phyloP scores from a whole-genome alignment of 1,284 basidiomycete species.

The Clitocybe nebularis region DNA sequence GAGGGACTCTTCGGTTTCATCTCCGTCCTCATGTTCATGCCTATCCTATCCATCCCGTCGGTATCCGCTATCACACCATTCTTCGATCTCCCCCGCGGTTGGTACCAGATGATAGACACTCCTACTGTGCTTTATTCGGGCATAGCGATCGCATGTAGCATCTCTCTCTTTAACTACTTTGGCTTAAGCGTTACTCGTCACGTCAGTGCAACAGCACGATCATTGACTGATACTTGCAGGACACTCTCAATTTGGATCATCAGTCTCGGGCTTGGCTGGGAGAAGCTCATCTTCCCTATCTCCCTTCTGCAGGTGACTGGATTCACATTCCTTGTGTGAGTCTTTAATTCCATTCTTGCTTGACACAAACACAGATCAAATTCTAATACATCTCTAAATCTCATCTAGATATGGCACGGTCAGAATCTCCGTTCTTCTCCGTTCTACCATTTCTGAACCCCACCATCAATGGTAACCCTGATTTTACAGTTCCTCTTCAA shows the following conservation, averaged over 20 bases:
- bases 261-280: constrained; percentile 89
- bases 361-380: constrained; percentile 4
- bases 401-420: constrained; percentile 56
- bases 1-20: constrained; percentile 91
- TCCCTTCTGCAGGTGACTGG: constrained; percentile 86
- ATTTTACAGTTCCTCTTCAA: constrained; percentile 71
- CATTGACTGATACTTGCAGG: constrained; percentile 92
- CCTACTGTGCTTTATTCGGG: constrained; percentile 76
- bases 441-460: constrained; percentile 10
- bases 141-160: constrained; percentile 77
- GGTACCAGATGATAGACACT: constrained; percentile 83
- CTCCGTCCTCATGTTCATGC: constrained; percentile 73
- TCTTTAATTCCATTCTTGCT: constrained; percentile 19
- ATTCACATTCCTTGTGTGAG: constrained; percentile 87
- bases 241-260: constrained; percentile 92
- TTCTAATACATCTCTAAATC: too few species aligned
- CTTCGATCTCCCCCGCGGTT: constrained; percentile 91
- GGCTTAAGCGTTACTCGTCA: constrained; percentile 90
- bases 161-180: constrained; percentile 96
- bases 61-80: constrained; percentile 62
- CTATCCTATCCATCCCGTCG: constrained; percentile 63
- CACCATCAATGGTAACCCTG: constrained; percentile 8
- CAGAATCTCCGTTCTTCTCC: constrained; percentile 20
- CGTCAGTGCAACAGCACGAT: constrained; percentile 86
- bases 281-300: constrained; percentile 78